Evolutionary conservation across 345 rosid genomes (phyloP).

Genomic region (Eucalyptus melliodora): DNA sequence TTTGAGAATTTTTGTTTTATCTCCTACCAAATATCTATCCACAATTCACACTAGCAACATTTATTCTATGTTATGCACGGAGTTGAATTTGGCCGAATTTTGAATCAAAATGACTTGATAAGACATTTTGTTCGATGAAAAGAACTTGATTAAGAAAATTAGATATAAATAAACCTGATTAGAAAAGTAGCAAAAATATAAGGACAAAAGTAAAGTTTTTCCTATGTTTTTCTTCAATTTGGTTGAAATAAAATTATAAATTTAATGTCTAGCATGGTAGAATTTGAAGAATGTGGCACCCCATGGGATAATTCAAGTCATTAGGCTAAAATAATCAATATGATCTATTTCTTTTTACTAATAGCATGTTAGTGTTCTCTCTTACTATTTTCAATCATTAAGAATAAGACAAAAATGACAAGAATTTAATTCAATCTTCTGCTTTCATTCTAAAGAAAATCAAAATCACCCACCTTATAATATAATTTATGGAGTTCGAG

Average conservation of each 20-base stretch:
- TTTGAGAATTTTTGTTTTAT: not conserved
- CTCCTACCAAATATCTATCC: not conserved
- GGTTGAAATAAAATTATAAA: not conserved
- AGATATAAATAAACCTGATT: not conserved
- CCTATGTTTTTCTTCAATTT: not conserved
- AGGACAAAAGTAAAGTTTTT: not conserved
- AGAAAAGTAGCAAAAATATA: not conserved
- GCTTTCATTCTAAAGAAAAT: not conserved
- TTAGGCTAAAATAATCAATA: not conserved
- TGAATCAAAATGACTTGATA: not conserved
- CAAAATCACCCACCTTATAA: not conserved
- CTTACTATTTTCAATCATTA: not conserved
- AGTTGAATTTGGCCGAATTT: not conserved
- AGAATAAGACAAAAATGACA: not conserved
- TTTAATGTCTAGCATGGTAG: not conserved
- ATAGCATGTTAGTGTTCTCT: not conserved
- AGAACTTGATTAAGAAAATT: not conserved
- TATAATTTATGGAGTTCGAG: not conserved
- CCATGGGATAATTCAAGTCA: not conserved
- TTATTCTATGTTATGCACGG: not conserved
- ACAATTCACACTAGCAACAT: not conserved
- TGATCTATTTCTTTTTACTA: not conserved
- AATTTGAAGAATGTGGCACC: not conserved
- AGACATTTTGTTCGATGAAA: not conserved
- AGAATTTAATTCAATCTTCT: not conserved